These are phyloP conservation scores for Orbilia blumenaviensis DNA, from an alignment of 2,329 filamentous ascomycete species.

Conservation along the genomic window DNA sequence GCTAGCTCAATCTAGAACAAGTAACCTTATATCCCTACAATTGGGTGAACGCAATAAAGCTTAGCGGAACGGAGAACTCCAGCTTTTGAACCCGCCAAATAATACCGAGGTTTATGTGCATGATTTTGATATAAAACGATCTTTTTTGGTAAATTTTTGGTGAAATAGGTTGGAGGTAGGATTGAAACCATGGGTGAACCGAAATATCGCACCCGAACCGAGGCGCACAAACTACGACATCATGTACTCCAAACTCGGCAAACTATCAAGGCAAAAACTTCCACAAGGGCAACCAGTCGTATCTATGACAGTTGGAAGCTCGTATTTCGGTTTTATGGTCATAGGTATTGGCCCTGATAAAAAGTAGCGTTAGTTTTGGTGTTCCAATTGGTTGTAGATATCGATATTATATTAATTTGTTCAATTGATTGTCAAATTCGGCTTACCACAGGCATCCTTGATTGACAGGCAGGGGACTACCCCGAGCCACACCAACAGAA, in stretches of 20 bases:
- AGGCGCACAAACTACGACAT: slow-evolving; percentile 20
- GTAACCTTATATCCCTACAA: slow-evolving; percentile 9
- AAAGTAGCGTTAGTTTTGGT: slow-evolving; percentile 11
- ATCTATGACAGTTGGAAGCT: slow-evolving; percentile 18
- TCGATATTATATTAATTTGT: too few relatives aligned
- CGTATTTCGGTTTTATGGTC: background rate
- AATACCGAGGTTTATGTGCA: background rate
- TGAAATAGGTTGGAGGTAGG: background rate
- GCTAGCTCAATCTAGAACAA: slow-evolving; percentile 10
- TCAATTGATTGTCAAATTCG: background rate
- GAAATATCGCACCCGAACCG: background rate
- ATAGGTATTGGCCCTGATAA: slow-evolving; percentile 22
- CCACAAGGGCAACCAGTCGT: slow-evolving; percentile 37
- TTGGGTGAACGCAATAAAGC: background rate
- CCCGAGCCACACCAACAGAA: slow-evolving; percentile 28
- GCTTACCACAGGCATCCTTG: slow-evolving; percentile 51
- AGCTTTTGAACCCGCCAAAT: background rate
- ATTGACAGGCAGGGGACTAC: slow-evolving; percentile 35
- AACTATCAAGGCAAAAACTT: slow-evolving; percentile 24
- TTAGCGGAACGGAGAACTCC: background rate
- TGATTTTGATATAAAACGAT: background rate
- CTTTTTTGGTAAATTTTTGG: background rate
- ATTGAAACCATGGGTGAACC: background rate
- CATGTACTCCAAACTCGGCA: slow-evolving; percentile 18
- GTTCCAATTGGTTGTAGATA: background rate